Evolutionary conservation across 768 basidiomycete species (phyloP).

Genomic region (Podaxis mareebaensis): DNA sequence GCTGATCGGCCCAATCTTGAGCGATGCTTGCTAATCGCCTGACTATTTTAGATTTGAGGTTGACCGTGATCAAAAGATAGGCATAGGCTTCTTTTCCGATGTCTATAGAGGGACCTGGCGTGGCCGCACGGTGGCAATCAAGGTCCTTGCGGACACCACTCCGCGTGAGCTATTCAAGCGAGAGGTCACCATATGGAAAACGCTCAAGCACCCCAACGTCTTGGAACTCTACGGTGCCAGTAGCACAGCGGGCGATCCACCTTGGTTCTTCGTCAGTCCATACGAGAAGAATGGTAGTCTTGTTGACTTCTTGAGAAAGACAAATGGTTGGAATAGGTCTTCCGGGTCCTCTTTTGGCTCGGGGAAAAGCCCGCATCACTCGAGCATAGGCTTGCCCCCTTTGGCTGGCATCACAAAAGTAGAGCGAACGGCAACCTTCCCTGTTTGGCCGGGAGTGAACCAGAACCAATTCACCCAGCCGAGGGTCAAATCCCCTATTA

Average conservation of each 20-base stretch:
- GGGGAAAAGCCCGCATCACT: conserved; percentile 6
- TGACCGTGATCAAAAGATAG: conserved; percentile 67
- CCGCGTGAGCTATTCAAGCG: conserved; percentile 67
- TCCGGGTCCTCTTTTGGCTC: conserved; percentile 1
- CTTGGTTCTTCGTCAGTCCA: conserved; percentile 81
- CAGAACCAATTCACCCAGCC: not conserved
- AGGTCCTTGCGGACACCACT: conserved; percentile 64
- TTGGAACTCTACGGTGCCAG: conserved; percentile 81
- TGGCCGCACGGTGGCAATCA: conserved; percentile 65
- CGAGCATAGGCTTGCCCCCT: not conserved
- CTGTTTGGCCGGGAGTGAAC: conserved; percentile 13
- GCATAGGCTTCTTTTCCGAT: conserved; percentile 74
- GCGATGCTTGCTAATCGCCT: not conserved
- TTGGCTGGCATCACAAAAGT: not conserved
- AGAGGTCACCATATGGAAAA: conserved; percentile 74
- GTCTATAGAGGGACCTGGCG: conserved; percentile 81
- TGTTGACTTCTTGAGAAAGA: conserved; percentile 45
- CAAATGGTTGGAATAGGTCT: conserved; percentile 1
- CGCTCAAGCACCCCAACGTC: conserved; percentile 67
- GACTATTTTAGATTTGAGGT: conserved; percentile 47
- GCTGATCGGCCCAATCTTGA: not conserved
- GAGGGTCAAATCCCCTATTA: not conserved
- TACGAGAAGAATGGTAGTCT: conserved; percentile 70
- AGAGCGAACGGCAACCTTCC: conserved; percentile 9
- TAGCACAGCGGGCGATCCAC: conserved; percentile 59